These are phyloP conservation scores for Larix kaempferi DNA, from an alignment of 75 land plant genomes.

Conservation along the genomic window DNA sequence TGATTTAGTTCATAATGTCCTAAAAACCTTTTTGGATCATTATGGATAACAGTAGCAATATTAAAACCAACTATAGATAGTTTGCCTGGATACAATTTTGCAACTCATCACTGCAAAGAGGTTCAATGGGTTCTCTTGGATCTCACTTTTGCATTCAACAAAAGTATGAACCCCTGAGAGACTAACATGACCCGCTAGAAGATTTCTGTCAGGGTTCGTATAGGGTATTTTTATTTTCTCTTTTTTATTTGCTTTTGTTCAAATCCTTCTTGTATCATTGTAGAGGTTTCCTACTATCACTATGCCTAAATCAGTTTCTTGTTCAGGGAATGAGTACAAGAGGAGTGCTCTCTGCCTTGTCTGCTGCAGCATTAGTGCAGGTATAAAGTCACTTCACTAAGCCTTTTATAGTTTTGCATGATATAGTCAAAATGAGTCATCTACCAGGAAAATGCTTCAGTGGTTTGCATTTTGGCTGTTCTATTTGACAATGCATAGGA, in stretches of 20 bases:
- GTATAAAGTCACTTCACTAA: conserved; percentile 23
- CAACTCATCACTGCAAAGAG: too few species aligned
- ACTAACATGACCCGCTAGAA: neutral
- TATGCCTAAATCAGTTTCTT: conserved; percentile 7
- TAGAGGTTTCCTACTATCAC: neutral
- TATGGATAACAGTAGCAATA: too few species aligned
- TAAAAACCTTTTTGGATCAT: too few species aligned
- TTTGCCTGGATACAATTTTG: too few species aligned
- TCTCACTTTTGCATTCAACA: neutral
- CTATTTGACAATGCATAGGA: too few species aligned
- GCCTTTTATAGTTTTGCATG: neutral
- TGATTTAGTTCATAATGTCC: too few species aligned
- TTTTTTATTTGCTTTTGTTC: neutral
- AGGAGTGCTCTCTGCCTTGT: conserved; percentile 63
- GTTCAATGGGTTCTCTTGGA: neutral
- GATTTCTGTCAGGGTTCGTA: neutral
- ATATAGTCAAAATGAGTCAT: neutral
- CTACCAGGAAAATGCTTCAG: conserved; percentile 2
- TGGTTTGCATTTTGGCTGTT: too few species aligned
- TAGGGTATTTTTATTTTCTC: neutral
- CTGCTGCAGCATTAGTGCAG: conserved; percentile 84
- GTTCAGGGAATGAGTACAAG: conserved; percentile 46
- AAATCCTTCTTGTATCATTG: neutral
- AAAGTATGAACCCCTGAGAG: neutral
- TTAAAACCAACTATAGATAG: too few species aligned